phyloP scores from a whole-genome alignment of 139 green algal species.

The Tetraselmis chui region DNA sequence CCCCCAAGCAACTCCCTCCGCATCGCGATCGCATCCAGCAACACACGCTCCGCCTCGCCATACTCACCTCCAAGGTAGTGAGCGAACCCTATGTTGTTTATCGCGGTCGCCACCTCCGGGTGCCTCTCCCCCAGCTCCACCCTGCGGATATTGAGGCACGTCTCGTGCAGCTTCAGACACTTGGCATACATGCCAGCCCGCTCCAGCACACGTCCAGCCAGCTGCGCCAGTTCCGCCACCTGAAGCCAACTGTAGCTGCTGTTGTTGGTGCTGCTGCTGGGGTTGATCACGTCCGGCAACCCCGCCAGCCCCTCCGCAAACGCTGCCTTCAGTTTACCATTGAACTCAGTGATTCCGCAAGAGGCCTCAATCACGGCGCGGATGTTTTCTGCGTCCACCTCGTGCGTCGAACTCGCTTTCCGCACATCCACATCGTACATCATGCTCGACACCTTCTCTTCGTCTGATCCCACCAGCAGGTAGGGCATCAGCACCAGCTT shows the following conservation, averaged over 20 bases:
- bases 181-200: background rate
- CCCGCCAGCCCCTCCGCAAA: background rate
- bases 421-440: background rate
- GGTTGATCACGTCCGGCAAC: background rate
- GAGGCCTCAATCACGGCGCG: background rate
- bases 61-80: background rate
- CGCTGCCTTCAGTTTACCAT: background rate
- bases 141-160: constrained; percentile 15
- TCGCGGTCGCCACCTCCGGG: constrained; percentile 24
- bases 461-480: background rate
- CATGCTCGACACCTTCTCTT: background rate
- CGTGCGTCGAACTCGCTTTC: background rate
- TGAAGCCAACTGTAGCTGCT: background rate
- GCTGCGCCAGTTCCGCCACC: background rate
- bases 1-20: background rate
- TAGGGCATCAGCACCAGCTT: background rate
- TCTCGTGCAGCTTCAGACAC: background rate
- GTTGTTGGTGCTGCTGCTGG: background rate
- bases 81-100: constrained; percentile 16
- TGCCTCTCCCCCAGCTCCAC: constrained; percentile 17
- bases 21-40: background rate
- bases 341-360: background rate
- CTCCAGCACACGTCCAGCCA: background rate
- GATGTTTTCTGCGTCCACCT: background rate
- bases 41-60: background rate